Base-by-base conservation (phyloP, 306 rosid species). In the Mimosa bimucronata region DNA sequence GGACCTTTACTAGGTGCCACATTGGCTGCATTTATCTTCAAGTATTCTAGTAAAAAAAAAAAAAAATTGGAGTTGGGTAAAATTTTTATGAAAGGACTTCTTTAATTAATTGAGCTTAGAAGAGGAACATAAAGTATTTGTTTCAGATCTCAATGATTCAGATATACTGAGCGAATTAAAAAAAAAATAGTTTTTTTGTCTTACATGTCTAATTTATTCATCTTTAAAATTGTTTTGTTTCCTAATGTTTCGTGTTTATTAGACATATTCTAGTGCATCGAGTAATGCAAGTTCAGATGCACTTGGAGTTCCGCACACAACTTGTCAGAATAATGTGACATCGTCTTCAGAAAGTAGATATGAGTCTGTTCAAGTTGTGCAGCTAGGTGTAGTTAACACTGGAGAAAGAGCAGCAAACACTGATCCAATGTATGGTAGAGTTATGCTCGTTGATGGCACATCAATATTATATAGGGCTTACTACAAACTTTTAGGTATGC, bases 381-480 rank as follows among this genome's bases (percentile, higher is more conserved):
- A 60, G 62, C 58, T 76, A 65, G 81, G 61, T 85, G 80, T 86
- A 13, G 86, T 62, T 70, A 76, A 74, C 29, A 46, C 25, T 42
- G 82, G 73, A 30, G 92, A 85, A 26, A 73, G 70, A n/a, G 65
- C 45, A 16, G 75, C 57, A 37, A 78, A 78, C n/a, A 37, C 55
- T 2, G 80, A 71, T 70, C 81, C 92, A 85, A 74, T 84, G 9
- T 82, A 85, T 80, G 95, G 91, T 37, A 91, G 98, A 89, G 93
- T 91, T 3, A 94, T 94, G 98, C 93, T 94, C 40, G 83, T 92
- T 52, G 98, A 94, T 76, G 98, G 98, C 73, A 87, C 97, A 2
- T 90, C 98, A 15, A 74, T 94, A 57, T 90, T 94, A 76, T 90
- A 92, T 71, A 82, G 98, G 76, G 90, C 98, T 0, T 94, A 94